phyloP scores from a whole-genome alignment of 176 grass and related monocot species.

The Elymus sibiricus region DNA sequence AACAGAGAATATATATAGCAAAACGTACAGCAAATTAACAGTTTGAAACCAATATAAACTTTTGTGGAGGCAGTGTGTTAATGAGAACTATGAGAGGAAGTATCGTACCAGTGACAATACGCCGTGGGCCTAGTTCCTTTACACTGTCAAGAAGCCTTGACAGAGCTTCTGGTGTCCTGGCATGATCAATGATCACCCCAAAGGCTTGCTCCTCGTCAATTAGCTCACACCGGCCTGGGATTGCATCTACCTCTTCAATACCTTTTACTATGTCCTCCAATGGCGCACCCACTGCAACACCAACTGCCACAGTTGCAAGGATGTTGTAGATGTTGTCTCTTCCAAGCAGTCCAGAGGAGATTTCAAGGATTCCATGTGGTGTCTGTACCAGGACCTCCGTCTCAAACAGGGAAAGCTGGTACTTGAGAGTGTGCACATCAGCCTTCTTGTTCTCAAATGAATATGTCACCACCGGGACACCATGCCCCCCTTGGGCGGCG shows the following conservation, averaged over 20 bases:
- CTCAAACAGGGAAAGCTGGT: slow-evolving; percentile 94
- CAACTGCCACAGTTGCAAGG: slow-evolving; percentile 93
- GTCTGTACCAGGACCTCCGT: slow-evolving; percentile 90
- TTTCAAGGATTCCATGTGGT: slow-evolving; percentile 91
- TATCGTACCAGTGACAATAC: slow-evolving; percentile 81
- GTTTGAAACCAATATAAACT: neutral
- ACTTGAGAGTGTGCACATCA: slow-evolving; percentile 76
- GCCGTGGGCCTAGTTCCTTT: slow-evolving; percentile 70
- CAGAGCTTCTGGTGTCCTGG: slow-evolving; percentile 66
- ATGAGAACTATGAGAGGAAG: slow-evolving; percentile 12
- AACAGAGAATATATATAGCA: slow-evolving; percentile 17
- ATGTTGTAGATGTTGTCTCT: slow-evolving; percentile 87
- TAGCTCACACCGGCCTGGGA: slow-evolving; percentile 86
- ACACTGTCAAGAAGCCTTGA: slow-evolving; percentile 78
- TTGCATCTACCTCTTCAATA: slow-evolving; percentile 94
- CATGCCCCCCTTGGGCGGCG: slow-evolving; percentile 62
- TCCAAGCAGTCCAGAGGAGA: slow-evolving; percentile 90
- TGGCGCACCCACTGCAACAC: slow-evolving; percentile 74
- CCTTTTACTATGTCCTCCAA: slow-evolving; percentile 93
- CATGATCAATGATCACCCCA: slow-evolving; percentile 88
- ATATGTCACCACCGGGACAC: slow-evolving; percentile 89
- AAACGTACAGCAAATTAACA: neutral
- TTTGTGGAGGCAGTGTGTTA: neutral
- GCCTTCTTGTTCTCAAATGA: slow-evolving; percentile 94
- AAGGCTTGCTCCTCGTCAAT: slow-evolving; percentile 98